A percentile compares a stretch with the other conserved stretches of the same genome.
Evolutionary conservation across 805 yeast genomes (phyloP).

Genomic region (Pachysolen tannophilus): DNA sequence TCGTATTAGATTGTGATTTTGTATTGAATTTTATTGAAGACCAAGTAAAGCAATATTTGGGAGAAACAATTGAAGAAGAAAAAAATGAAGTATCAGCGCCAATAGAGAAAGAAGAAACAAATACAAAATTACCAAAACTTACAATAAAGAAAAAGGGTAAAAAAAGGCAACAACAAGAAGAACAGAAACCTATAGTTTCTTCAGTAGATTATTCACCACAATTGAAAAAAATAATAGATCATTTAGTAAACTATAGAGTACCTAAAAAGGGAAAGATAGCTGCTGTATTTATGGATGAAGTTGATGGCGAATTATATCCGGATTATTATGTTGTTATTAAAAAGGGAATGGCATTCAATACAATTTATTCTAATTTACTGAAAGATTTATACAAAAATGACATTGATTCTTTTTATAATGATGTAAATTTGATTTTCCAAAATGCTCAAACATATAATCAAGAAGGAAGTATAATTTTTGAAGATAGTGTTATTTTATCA

Average conservation of each 20-base stretch:
- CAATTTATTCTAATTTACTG: conserved; percentile 45
- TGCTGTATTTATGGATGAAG: conserved; percentile 70
- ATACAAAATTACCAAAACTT: too few species aligned
- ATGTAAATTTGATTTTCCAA: conserved; percentile 54
- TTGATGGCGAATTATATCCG: conserved; percentile 63
- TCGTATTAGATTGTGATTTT: conserved; percentile 56
- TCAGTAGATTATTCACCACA: conserved; percentile 11
- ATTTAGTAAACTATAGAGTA: conserved; percentile 34
- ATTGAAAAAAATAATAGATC: conserved; percentile 24
- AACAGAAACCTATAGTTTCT: not conserved
- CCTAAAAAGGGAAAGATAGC: conserved; percentile 46
- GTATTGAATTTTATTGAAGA: conserved; percentile 50
- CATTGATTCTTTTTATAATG: conserved; percentile 51
- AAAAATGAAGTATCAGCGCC: too few species aligned
- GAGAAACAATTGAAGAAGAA: conserved; percentile 14
- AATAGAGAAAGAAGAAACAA: not conserved
- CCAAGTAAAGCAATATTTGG: conserved; percentile 30
- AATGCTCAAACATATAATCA: conserved; percentile 79
- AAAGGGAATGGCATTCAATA: conserved; percentile 65
- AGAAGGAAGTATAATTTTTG: conserved; percentile 60
- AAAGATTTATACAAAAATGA: conserved; percentile 40
- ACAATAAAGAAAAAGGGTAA: not conserved
- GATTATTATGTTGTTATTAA: conserved; percentile 71
- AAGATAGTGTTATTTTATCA: conserved; percentile 59
- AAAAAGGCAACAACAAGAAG: not conserved